Percentiles rank a stretch among this genome's conserved stretches.
These are phyloP conservation scores for Populus ilicifolia DNA, from an alignment of 345 rosid genomes.

Conservation along the genomic window DNA sequence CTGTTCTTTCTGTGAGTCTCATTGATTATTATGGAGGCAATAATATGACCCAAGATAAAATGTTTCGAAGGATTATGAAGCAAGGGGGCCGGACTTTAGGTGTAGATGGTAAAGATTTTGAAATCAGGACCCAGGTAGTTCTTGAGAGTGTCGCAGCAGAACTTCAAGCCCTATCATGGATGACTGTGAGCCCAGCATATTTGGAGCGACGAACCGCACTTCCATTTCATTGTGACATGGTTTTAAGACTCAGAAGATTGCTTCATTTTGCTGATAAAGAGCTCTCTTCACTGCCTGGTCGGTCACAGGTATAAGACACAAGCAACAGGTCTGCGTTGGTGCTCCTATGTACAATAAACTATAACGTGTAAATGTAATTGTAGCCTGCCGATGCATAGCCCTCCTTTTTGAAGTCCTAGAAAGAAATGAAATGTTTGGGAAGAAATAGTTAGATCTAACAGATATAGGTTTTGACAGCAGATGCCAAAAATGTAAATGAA, in stretches of 20 bases:
- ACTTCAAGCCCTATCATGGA: conserved; percentile 96
- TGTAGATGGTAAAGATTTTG: conserved; percentile 69
- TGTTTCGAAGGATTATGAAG: conserved; percentile 47
- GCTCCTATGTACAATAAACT: conserved; percentile 25
- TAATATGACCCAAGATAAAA: conserved; percentile 48
- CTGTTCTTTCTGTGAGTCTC: conserved; percentile 77
- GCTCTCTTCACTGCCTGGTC: conserved; percentile 40
- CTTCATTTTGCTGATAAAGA: conserved; percentile 90
- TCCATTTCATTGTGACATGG: conserved; percentile 96
- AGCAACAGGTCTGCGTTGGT: background rate
- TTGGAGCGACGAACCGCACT: conserved; percentile 72
- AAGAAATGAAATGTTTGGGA: conserved; percentile 19
- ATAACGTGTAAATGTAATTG: conserved; percentile 16
- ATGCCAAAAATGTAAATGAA: conserved; percentile 20
- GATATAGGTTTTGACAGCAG: background rate
- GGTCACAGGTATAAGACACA: conserved; percentile 20
- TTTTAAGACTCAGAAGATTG: conserved; percentile 84
- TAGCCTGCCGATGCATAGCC: conserved; percentile 3
- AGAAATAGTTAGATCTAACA: conserved; percentile 27
- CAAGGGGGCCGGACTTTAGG: conserved; percentile 50
- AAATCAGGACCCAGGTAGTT: conserved; percentile 69
- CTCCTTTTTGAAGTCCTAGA: conserved; percentile 7
- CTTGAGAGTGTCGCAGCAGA: conserved; percentile 84
- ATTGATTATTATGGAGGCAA: conserved; percentile 80
- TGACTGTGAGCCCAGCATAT: conserved; percentile 92